Evolutionary conservation across 257 asterid species (phyloP), one percentile per base, ranked within the genome.

Genomic region (Solanum bukasovii): DNA sequence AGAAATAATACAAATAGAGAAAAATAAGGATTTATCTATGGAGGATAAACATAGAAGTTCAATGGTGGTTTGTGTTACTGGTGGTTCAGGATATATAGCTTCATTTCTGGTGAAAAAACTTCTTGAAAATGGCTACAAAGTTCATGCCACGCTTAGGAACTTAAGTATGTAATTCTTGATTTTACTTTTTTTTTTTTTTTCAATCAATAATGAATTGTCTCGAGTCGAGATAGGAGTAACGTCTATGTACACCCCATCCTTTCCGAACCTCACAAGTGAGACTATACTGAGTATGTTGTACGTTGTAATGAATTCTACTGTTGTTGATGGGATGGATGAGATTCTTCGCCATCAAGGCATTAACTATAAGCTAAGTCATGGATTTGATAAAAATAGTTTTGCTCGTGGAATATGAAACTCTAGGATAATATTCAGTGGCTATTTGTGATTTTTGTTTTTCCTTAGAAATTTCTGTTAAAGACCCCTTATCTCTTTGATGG

Each of bases 41-140:
- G 87, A 87, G 88, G 91, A 91, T 44, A 61, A 81, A 29, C 20
- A 73, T 78, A 59, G 7, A 46, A 49, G 20, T 49, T 82, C 86
- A 46, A 16, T 4, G 29, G 83, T 23, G 87, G 92, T 90, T 3
- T 91, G 93, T 87, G 92, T 91, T 29, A 89, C 88, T 5, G 93
- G 93, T 42, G 90, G 90, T 67, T 73, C 90, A 9, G 88, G 92
- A n/a, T 90, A 72, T 63, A 38, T 91, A 65, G 93, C 91, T 72
- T 91, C 92, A 83, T 74, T 71, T 59, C 23, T 90, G 10, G 86
- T 91, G 73, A 91, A 89, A 35, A 86, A 87, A 44, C 91, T 91
- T 7, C 77, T 91, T 42, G 49, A 85, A 70, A 87, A 63, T 46
- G 91, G 91, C 34, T 89, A 87, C 31, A 87, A 14, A 38, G 91